A percentile compares a stretch with the other conserved stretches of the same genome.
Conservation (phyloP, 371 early-diverging fungal species). For the Rhizopus stolonifer region DNA sequence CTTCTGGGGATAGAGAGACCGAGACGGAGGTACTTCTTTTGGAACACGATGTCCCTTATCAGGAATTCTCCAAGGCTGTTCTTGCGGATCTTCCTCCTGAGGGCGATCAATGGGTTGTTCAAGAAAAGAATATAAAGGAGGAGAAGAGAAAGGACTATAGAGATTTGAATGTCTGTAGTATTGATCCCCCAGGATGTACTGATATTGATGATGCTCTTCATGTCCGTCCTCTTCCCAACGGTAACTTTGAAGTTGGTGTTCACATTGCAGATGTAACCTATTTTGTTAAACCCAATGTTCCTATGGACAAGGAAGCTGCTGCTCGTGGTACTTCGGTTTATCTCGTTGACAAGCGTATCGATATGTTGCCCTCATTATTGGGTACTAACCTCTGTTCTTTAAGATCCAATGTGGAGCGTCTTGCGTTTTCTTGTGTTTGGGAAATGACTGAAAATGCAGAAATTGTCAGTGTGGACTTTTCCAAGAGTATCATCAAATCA, state of each 20-base stretch:
- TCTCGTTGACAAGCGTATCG: constrained; percentile 93
- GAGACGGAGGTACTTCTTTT: constrained; percentile 94
- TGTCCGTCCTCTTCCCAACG: constrained; percentile 78
- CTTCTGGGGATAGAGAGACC: constrained; percentile 88
- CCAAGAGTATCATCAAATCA: constrained; percentile 92
- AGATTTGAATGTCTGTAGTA: constrained; percentile 86
- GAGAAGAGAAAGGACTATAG: constrained; percentile 81
- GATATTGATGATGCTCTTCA: constrained; percentile 99
- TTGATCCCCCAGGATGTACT: constrained; percentile 99
- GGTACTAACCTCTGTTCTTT: constrained; percentile 94
- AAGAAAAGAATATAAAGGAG: constrained; percentile 62
- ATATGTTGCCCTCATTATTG: constrained; percentile 92
- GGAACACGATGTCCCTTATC: constrained; percentile 94
- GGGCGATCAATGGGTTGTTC: constrained; percentile 85
- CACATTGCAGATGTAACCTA: constrained; percentile 99
- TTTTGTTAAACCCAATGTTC: constrained; percentile 85
- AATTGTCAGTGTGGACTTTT: constrained; percentile 71
- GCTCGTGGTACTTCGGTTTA: constrained; percentile 95
- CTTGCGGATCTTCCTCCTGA: constrained; percentile 81
- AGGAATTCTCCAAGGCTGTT: constrained; percentile 86
- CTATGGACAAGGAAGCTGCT: constrained; percentile 89
- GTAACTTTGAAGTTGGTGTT: constrained; percentile 87
- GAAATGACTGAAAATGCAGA: constrained; percentile 79
- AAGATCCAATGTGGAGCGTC: constrained; percentile 85
- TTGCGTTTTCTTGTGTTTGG: constrained; percentile 87